phyloP scores from a whole-genome alignment of 129 eudicot genomes.

The Flaveria linearis region DNA sequence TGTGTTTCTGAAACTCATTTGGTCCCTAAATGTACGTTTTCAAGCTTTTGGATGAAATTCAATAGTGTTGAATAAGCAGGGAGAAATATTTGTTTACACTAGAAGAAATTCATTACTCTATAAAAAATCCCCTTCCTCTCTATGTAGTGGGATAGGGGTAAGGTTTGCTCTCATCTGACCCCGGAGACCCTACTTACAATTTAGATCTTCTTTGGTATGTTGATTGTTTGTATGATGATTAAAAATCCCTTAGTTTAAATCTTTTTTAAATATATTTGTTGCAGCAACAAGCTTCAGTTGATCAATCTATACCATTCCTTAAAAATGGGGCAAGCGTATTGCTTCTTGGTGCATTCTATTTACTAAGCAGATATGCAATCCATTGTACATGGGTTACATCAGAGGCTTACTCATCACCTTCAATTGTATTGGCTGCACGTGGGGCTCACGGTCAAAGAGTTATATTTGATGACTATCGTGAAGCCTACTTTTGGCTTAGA shows the following conservation, averaged over 20 bases:
- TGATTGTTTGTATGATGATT: too few relatives aligned
- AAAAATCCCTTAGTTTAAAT: neutral
- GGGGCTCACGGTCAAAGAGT: conserved; percentile 88
- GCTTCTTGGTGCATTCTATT: conserved; percentile 85
- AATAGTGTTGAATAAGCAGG: neutral
- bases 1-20: neutral
- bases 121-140: neutral
- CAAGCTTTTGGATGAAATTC: neutral
- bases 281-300: conserved; percentile 65
- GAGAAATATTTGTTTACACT: neutral
- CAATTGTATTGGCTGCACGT: conserved; percentile 92
- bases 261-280: conserved; percentile 17
- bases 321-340: conserved; percentile 77
- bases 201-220: too few relatives aligned
- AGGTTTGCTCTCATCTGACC: too few relatives aligned
- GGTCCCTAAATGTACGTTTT: neutral
- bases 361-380: conserved; percentile 81
- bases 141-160: too few relatives aligned
- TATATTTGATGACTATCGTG: conserved; percentile 91
- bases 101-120: neutral
- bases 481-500: conserved; percentile 92
- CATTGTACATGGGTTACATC: conserved; percentile 98
- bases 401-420: conserved; percentile 98
- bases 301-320: conserved; percentile 75
- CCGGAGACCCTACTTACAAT: too few relatives aligned